Base-by-base conservation (phyloP, 1,139 yeast species). In the Lodderomyces metapsilosis region DNA sequence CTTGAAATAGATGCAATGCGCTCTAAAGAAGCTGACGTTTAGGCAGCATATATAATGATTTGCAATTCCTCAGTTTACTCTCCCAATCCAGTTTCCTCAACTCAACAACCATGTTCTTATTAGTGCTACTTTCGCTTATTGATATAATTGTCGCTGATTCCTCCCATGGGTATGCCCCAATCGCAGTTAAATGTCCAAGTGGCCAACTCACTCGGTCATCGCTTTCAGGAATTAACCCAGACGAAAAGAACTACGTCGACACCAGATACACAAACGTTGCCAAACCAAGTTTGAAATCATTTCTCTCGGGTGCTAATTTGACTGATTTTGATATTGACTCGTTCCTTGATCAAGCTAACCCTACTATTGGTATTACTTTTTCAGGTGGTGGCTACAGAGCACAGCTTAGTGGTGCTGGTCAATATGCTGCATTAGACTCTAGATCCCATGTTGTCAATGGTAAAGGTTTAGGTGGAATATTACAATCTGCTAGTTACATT, bases 351-450 rank as follows among this genome's bases (percentile, higher is more conserved):
- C 46, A 55, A 20, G 50, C 54, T 10, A 51, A 55, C 57, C 64
- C 43, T 53, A 66, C 60, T 46, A 48, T 61, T 35, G 64, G 74
- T 23, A 69, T 77, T 42, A 89, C 95, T 3, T 84, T 87, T 56
- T 81, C 92, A 5, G 97, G 97, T 32, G 97, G 97, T 54, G 95
- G 96, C 3, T 88, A 87, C 63, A 76, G 97, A 45, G 95, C 96
- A 39, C 87, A 88, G 96, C 65, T 88, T 34, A 65, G 73, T 43
- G 96, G 96, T n/a, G 96, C 95, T 2, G 96, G 97, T 33, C 82
- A 83, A 59, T 62, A 88, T 33, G 70, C 91, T 12, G 96, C 92
- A 1, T 62, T 88, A 45, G 97, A 89, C 58, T 76, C 78, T 52
- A 73, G 96, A 54, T 84, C 94, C 5, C 63, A 59, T 2, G 80